A percentile compares a stretch with the other conserved stretches of the same genome.
phyloP scores from a whole-genome alignment of 768 basidiomycete species.

The Auricularia sp. region DNA sequence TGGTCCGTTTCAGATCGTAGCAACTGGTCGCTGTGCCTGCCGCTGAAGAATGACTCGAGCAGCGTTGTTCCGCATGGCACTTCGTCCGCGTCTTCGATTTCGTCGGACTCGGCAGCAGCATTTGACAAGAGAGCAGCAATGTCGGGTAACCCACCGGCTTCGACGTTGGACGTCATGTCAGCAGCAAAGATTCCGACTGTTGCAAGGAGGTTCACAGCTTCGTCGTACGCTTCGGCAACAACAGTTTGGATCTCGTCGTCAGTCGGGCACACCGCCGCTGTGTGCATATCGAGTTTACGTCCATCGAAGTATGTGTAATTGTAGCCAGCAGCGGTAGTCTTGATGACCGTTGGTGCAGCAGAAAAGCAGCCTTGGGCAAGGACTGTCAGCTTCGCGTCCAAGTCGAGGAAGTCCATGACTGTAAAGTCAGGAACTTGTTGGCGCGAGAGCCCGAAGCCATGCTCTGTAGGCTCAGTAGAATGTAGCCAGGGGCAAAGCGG shows the following conservation, averaged over 20 bases:
- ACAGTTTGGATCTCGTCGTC: slow-evolving; percentile 10
- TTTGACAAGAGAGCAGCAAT: background rate
- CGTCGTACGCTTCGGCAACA: slow-evolving; percentile 8
- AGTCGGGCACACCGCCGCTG: background rate
- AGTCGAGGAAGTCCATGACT: slow-evolving; percentile 20
- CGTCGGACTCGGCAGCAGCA: background rate
- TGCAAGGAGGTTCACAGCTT: slow-evolving; percentile 11
- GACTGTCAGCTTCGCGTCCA: slow-evolving; percentile 20
- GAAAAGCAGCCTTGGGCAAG: background rate
- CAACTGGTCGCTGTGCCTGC: background rate
- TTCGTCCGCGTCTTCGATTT: background rate
- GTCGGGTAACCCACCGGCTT: background rate
- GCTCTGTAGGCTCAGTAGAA: slow-evolving; percentile 25
- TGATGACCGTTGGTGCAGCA: background rate
- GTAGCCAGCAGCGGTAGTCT: slow-evolving; percentile 11
- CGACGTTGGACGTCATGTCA: background rate
- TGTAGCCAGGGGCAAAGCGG: slow-evolving; percentile 29
- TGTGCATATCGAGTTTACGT: background rate
- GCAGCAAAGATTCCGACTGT: slow-evolving; percentile 9
- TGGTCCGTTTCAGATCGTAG: background rate
- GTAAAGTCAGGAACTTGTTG: slow-evolving; percentile 26
- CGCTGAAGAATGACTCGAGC: background rate
- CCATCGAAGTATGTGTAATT: slow-evolving; percentile 20
- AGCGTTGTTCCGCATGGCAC: background rate
- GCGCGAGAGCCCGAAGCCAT: slow-evolving; percentile 23